phyloP scores from a whole-genome alignment of 2,329 filamentous ascomycete genomes.

The Bimuria novae-zelandiae region DNA sequence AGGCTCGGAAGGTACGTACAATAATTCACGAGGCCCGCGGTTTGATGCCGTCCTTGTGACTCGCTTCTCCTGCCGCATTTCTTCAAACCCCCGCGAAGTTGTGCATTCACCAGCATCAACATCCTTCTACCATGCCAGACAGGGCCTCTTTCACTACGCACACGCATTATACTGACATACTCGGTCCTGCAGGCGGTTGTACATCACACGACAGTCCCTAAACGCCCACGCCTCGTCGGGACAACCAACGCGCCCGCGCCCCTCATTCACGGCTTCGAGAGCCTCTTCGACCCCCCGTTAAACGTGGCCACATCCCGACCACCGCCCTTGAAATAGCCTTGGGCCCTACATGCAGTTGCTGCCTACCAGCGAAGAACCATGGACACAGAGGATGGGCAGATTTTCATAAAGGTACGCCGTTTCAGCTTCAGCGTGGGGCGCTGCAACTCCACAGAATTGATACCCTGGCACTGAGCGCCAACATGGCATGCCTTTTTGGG shows the following conservation, averaged over 20 bases:
- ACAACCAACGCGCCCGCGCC: background rate
- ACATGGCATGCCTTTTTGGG: too few relatives aligned
- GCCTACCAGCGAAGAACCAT: conserved; percentile 53
- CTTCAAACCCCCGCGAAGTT: conserved; percentile 14
- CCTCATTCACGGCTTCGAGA: conserved; percentile 1
- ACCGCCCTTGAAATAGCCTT: conserved; percentile 9
- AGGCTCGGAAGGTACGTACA: conserved; percentile 28
- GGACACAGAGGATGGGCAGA: conserved; percentile 87
- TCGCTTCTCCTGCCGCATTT: conserved; percentile 14
- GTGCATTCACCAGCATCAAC: conserved; percentile 17
- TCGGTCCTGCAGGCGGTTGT: conserved; percentile 2
- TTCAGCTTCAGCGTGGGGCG: conserved; percentile 6
- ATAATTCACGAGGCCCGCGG: background rate
- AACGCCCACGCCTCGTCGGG: background rate
- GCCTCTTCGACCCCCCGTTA: background rate
- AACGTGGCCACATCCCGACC: conserved; percentile 2
- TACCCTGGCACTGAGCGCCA: background rate
- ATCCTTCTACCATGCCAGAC: background rate
- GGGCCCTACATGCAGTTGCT: conserved; percentile 41
- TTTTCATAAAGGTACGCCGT: conserved; percentile 78
- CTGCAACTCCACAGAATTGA: background rate
- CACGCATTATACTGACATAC: background rate
- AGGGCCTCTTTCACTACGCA: background rate
- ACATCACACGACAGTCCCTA: background rate
- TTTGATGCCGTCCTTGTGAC: background rate